A percentile compares a stretch with the other conserved stretches of the same genome.
Evolutionary conservation across 2,329 filamentous ascomycete genomes (phyloP).

Genomic region (Aspergillus versicolor): DNA sequence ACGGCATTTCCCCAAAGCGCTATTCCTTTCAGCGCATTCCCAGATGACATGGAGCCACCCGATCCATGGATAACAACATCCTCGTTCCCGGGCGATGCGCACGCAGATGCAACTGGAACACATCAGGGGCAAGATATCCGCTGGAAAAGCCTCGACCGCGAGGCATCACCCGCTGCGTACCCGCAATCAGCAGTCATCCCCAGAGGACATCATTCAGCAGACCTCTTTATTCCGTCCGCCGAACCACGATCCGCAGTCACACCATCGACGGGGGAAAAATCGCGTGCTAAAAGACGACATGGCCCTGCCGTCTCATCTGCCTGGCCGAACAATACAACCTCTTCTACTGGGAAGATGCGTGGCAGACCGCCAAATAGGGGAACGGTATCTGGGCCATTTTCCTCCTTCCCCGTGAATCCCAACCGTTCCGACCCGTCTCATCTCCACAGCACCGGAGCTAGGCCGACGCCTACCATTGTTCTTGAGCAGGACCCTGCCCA

Average conservation of each 20-base stretch:
- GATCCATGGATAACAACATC: conserved; percentile 42
- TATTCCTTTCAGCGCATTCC: conserved; percentile 54
- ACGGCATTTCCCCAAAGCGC: conserved; percentile 52
- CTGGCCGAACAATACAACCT: conserved; percentile 69
- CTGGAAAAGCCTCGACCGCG: conserved; percentile 53
- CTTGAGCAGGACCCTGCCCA: conserved; percentile 39
- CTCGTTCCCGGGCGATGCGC: conserved; percentile 43
- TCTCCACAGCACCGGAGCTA: conserved; percentile 39
- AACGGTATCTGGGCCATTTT: conserved; percentile 64
- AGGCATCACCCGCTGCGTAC: conserved; percentile 67
- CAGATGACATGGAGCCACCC: conserved; percentile 52
- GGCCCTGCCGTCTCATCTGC: conserved; percentile 88
- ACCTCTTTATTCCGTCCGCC: conserved; percentile 44
- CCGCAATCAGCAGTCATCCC: conserved; percentile 78
- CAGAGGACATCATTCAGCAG: conserved; percentile 33
- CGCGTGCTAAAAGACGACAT: conserved; percentile 58
- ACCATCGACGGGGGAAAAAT: conserved; percentile 53
- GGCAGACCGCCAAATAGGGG: conserved; percentile 77
- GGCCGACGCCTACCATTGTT: conserved; percentile 43
- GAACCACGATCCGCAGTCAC: conserved; percentile 72
- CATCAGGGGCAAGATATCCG: conserved; percentile 37
- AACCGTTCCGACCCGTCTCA: conserved; percentile 49
- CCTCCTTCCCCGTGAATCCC: conserved; percentile 66
- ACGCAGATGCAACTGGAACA: conserved; percentile 27
- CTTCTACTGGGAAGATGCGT: conserved; percentile 67